Conservation (phyloP, 192 early-diverging fungal genomes). For the Coemansia interrupta region DNA sequence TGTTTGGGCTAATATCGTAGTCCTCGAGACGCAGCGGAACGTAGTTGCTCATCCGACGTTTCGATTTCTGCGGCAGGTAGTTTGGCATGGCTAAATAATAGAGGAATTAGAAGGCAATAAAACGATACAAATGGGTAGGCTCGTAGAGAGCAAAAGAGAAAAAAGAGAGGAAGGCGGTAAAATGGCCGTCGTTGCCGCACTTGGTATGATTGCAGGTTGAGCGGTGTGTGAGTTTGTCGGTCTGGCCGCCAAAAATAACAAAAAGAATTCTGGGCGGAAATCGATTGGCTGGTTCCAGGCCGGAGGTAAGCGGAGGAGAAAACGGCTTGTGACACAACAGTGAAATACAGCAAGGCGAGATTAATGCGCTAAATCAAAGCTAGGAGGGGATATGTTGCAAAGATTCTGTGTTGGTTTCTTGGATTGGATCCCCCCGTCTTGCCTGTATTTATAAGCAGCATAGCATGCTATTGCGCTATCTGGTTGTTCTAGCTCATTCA, state of each 20-base stretch:
- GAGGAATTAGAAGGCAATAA: not conserved
- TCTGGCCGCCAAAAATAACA: not conserved
- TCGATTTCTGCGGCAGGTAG: not conserved
- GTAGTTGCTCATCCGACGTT: conserved; percentile 5
- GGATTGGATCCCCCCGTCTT: too few species aligned
- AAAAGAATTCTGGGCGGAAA: not conserved
- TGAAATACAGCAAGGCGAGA: not conserved
- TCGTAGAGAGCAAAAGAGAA: too few species aligned
- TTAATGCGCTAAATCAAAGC: not conserved
- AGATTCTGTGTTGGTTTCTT: not conserved
- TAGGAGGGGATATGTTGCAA: not conserved
- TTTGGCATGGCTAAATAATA: not conserved
- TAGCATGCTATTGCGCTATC: too few species aligned
- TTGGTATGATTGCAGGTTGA: not conserved
- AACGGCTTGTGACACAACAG: conserved; percentile 2
- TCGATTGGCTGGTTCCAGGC: conserved; percentile 11
- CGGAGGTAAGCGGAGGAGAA: not conserved
- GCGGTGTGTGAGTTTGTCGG: not conserved
- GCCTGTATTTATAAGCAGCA: too few species aligned
- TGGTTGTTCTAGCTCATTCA: too few species aligned
- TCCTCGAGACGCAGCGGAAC: conserved; percentile 58
- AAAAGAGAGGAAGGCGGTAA: not conserved
- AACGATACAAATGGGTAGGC: not conserved
- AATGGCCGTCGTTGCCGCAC: not conserved
- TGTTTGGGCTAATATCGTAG: conserved; percentile 76